Evolutionary conservation across 2,329 filamentous ascomycete genomes (phyloP).

Genomic region (Paraconiothyrium brasiliense): DNA sequence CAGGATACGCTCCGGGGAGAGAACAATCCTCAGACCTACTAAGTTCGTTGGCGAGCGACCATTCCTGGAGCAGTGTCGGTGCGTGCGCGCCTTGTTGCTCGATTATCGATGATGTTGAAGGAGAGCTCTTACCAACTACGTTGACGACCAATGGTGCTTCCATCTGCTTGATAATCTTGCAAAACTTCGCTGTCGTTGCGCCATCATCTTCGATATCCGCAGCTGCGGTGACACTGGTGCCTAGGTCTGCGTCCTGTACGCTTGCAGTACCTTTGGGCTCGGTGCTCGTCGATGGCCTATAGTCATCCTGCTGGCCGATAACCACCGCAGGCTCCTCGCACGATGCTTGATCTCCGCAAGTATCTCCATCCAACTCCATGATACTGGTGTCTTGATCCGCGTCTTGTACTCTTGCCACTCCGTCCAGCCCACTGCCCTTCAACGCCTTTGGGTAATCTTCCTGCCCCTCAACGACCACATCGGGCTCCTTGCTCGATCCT

Average conservation of each 20-base stretch:
- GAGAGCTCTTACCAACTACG: background rate
- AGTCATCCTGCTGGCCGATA: background rate
- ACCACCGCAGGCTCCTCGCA: background rate
- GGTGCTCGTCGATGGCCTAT: background rate
- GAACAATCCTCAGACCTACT: background rate
- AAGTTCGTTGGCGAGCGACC: background rate
- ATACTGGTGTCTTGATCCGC: background rate
- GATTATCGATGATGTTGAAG: background rate
- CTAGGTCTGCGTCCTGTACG: background rate
- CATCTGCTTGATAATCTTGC: background rate
- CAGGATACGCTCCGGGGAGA: background rate
- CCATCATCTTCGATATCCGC: background rate
- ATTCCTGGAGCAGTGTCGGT: background rate
- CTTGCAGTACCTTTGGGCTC: background rate
- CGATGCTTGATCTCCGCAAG: background rate
- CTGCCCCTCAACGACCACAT: background rate
- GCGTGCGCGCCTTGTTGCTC: background rate
- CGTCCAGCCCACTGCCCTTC: background rate
- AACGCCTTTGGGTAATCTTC: background rate
- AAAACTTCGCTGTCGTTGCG: background rate
- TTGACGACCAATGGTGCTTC: background rate
- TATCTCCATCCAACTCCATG: background rate
- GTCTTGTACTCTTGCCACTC: background rate
- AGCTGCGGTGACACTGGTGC: background rate
- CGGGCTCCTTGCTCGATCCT: background rate